Conservation (phyloP, 2,329 filamentous ascomycete genomes). For the Leptographium procerum region DNA sequence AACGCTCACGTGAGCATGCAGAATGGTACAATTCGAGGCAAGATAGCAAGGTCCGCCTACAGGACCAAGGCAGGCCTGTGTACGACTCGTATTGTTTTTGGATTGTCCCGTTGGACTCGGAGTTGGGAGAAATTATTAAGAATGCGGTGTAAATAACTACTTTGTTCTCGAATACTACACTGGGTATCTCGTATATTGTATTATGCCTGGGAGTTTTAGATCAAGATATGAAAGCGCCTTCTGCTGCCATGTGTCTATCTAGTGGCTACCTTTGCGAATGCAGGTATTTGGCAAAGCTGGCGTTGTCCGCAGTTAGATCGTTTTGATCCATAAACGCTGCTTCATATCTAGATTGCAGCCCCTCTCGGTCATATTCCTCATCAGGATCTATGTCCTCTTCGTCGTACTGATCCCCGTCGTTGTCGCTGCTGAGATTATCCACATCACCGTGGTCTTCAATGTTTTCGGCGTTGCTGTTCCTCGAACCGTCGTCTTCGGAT, state of each 20-base stretch:
- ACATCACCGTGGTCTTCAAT: conserved; percentile 33
- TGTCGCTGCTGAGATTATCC: conserved; percentile 26
- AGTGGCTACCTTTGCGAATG: conserved; percentile 27
- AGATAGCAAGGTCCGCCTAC: conserved; percentile 39
- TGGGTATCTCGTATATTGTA: conserved; percentile 1
- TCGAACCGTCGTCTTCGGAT: conserved; percentile 11
- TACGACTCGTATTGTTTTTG: background rate
- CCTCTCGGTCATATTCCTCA: conserved; percentile 49
- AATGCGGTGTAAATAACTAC: background rate
- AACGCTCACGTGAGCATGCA: conserved; percentile 22
- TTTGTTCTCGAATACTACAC: background rate
- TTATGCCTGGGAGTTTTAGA: background rate
- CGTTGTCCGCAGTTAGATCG: conserved; percentile 39
- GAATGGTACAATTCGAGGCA: conserved; percentile 98
- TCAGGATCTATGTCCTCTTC: conserved; percentile 48
- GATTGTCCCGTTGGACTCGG: background rate
- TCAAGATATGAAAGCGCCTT: background rate
- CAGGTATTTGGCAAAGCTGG: conserved; percentile 52
- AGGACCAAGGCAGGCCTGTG: background rate
- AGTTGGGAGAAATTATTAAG: conserved; percentile 3
- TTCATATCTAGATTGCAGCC: conserved; percentile 65
- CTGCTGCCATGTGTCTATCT: background rate
- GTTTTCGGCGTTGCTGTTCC: conserved; percentile 19
- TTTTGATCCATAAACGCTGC: conserved; percentile 51
- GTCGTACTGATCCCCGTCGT: conserved; percentile 45